A percentile compares a stretch with the other conserved stretches of the same genome.
These are phyloP conservation scores for Ogataea angusta DNA, from an alignment of 805 yeast species.

Conservation along the genomic window DNA sequence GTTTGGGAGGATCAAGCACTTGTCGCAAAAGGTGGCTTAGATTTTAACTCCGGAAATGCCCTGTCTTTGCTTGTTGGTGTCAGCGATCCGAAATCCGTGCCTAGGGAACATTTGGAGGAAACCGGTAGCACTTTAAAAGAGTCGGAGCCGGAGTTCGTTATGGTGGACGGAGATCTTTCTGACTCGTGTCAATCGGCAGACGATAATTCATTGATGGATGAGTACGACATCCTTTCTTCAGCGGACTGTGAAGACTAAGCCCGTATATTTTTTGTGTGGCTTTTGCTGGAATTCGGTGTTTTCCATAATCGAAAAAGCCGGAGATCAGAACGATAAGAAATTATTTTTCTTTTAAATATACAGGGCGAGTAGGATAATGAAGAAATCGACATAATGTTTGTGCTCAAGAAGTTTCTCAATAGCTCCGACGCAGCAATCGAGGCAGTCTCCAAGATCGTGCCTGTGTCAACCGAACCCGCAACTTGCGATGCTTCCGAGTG, in stretches of 20 bases:
- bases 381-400: slow-evolving; percentile 17
- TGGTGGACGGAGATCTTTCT: neutral
- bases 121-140: neutral
- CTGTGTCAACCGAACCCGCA: slow-evolving; percentile 46
- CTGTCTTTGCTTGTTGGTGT: neutral
- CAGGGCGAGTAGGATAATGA: neutral
- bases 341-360: neutral
- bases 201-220: slow-evolving; percentile 13
- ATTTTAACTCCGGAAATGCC: neutral
- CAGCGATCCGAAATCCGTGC: neutral
- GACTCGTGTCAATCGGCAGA: slow-evolving; percentile 1
- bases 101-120: neutral
- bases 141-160: neutral
- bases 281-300: neutral
- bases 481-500: slow-evolving; percentile 54
- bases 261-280: neutral
- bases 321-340: neutral
- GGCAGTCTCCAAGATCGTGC: slow-evolving; percentile 37
- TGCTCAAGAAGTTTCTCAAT: slow-evolving; percentile 15
- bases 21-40: neutral
- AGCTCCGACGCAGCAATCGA: slow-evolving; percentile 16
- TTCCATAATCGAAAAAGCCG: slow-evolving; percentile 4
- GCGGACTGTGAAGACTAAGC: slow-evolving; percentile 18
- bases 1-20: neutral
- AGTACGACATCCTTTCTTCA: slow-evolving; percentile 25